These are phyloP conservation scores for Epichloe hybrida DNA, from an alignment of 2,329 filamentous ascomycete species.

Conservation along the genomic window DNA sequence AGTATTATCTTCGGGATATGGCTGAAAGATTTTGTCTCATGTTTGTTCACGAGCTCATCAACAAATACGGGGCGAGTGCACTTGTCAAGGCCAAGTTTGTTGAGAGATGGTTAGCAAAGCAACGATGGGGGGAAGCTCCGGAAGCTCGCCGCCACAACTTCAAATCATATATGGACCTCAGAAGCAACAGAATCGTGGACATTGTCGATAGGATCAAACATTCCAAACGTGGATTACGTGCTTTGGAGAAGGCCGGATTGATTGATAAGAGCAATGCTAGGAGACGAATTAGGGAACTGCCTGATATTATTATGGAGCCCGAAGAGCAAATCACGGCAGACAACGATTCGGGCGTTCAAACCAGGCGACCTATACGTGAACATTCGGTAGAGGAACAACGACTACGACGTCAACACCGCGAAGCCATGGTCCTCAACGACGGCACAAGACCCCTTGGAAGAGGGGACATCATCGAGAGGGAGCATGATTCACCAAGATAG, in stretches of 20 bases:
- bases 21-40: conserved; percentile 46
- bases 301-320: conserved; percentile 21
- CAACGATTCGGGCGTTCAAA: conserved; percentile 14
- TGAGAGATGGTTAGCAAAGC: conserved; percentile 59
- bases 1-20: conserved; percentile 48
- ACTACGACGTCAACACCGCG: conserved; percentile 60
- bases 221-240: conserved; percentile 36
- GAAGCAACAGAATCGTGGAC: conserved; percentile 38
- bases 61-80: conserved; percentile 40
- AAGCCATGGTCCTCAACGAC: conserved; percentile 85
- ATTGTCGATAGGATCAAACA: conserved; percentile 36
- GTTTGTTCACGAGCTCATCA: conserved; percentile 44
- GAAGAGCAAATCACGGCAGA: conserved; percentile 15
- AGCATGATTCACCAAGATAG: conserved; percentile 27
- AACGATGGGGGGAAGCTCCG: conserved; percentile 52
- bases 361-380: conserved; percentile 25
- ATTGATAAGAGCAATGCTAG: conserved; percentile 22
- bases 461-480: conserved; percentile 66
- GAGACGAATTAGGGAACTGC: conserved; percentile 16
- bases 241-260: conserved; percentile 36
- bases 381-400: conserved; percentile 55
- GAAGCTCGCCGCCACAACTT: conserved; percentile 43
- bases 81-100: conserved; percentile 53
- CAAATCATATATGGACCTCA: conserved; percentile 32
- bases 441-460: conserved; percentile 61